Evolutionary conservation across 371 early-diverging fungal genomes (phyloP), one percentile per base, ranked within the genome.

Genomic region (Cokeromyces recurvatus): DNA sequence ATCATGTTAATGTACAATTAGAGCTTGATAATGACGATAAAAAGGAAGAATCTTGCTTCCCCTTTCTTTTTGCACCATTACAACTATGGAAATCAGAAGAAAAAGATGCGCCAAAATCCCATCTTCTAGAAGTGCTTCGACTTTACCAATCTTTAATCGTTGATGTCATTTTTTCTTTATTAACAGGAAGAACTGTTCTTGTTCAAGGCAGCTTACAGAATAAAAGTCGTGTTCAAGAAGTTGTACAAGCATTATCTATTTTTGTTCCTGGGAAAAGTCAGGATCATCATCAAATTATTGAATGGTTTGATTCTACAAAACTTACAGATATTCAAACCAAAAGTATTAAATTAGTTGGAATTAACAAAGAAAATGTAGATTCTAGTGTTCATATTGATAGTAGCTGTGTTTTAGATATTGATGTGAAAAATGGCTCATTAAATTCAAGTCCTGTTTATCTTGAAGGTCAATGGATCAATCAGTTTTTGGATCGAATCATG

Each of bases 391-490:
- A 65, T 46, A 51, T 56, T 1, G 43, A 62, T 2, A 62, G 68
- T 19, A 68, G 68, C 21, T 69, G 67, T 22, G 53, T 58, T 2
- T 24, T 69, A 15, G 70, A 69, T 22, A 40, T 74, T 23, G 64
- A 70, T 37, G 38, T 45, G 5, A 45, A 54, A n/a, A 46, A 52
- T 21, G 62, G 62, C 0, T 59, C 62, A 11, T 45, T 74, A 4
- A 27, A 63, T 15, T 62, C 68, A 3, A 67, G 74, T 17, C 68
- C 70, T 4, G 60, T 74, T 12, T 74, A 74, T 37, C 55, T 69
- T 6, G 70, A 69, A 36, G 74, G 74, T 0, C 59, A 59, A 19
- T 74, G 74, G 74, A 56, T 74, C n/a, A 51, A 61, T 23, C 64
- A 70, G 7, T 48, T 69, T 2, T n/a, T 66, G 3, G 53, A 62